Percentiles rank a stretch among this genome's conserved stretches.
phyloP scores from a whole-genome alignment of 805 yeast genomes.

The Tetrapisispora nanseiensis region DNA sequence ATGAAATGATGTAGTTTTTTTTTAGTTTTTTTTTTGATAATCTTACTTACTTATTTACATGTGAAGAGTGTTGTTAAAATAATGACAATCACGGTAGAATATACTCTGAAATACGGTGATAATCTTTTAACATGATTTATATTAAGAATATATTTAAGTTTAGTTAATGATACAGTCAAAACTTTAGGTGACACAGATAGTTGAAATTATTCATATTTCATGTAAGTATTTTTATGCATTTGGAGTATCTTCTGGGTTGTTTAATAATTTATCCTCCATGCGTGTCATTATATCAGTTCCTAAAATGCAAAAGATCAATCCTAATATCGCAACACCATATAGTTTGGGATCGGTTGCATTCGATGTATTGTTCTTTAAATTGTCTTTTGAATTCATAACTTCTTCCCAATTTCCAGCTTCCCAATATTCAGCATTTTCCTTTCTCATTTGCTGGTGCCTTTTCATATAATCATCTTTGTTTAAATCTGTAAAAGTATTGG shows the following conservation, averaged over 20 bases:
- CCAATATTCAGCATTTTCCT: constrained; percentile 36
- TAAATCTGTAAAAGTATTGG: constrained; percentile 17
- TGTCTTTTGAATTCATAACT: constrained; percentile 29
- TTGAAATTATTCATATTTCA: too few relatives aligned
- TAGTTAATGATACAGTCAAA: too few relatives aligned
- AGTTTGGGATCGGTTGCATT: not conserved
- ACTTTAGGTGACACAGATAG: too few relatives aligned
- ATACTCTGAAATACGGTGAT: too few relatives aligned
- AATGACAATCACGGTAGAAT: too few relatives aligned
- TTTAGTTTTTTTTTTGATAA: too few relatives aligned
- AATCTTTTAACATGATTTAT: too few relatives aligned
- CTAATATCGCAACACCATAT: not conserved
- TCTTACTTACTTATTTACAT: too few relatives aligned
- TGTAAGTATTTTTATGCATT: too few relatives aligned
- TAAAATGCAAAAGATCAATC: not conserved
- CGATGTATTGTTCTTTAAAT: not conserved
- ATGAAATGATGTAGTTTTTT: too few relatives aligned
- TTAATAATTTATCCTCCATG: not conserved
- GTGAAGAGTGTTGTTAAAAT: too few relatives aligned
- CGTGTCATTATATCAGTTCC: not conserved
- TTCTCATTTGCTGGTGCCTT: not conserved
- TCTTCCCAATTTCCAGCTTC: constrained; percentile 62
- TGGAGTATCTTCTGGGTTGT: not conserved
- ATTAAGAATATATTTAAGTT: too few relatives aligned
- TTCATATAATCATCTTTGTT: not conserved